Base-by-base conservation (phyloP, 768 basidiomycete genomes). In the Austroboletus festivus region DNA sequence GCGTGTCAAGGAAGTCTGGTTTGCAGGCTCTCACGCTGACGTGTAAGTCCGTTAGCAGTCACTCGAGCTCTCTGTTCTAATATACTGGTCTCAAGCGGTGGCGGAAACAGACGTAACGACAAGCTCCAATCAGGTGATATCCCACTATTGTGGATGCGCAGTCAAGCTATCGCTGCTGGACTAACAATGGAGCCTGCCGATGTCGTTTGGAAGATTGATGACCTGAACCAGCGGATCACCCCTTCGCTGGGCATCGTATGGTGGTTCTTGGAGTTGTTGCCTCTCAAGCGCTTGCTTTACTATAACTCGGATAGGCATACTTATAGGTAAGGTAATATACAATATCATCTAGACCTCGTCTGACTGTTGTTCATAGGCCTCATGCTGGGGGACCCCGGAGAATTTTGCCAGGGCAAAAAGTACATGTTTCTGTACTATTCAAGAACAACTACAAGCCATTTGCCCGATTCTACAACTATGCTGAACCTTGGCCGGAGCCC, bases 1-100 rank as follows among this genome's bases (percentile, higher is more conserved):
- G 5, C 59, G 53, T 50, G 46, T 72, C 26, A 72, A 71, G 49
- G 73, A 74, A 40, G 71, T 73, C 20, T 75, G 73, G 74, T 74
- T 75, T 53, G 59, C 71, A 1, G 74, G 73, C 4, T 50, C 50
- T 44, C 71, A 74, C 52, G 67, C 68, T 0, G 73, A 74, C 42
- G 57, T 73, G 72, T 73, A 53, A 15, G 70, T 63, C 16, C 8
- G 0, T 21, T 3, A n/a, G 37, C 4, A 11, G 3, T 5, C 3
- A 26, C 28, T 6, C 8, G 10, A 13, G 16, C 37, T 7, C 31
- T 12, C 2, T 24, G 28, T 39, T 18, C 45, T 53, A 35, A 65
- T 41, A 11, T 31, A 5, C 7, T 4, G 15, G 22, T 39, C 35
- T 22, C 19, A 38, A 67, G 61, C 1, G 65, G 65, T 2, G 65